These are phyloP conservation scores for Peronospora tabacina DNA, from an alignment of 352 stramenopile species.

Conservation along the genomic window DNA sequence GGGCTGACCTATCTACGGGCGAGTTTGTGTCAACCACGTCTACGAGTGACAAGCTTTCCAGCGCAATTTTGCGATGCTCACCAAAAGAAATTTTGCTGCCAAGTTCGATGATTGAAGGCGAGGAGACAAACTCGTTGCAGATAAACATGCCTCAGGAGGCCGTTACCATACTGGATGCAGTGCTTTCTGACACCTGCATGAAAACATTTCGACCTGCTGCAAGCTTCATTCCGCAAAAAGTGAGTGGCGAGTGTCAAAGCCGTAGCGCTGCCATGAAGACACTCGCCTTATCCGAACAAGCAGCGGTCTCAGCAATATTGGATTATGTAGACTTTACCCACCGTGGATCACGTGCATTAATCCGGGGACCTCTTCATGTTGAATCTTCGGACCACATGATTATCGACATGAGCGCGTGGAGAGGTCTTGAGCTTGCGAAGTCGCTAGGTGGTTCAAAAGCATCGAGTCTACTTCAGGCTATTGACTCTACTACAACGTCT, in stretches of 20 bases:
- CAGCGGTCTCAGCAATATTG: slow-evolving; percentile 44
- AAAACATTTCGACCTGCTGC: slow-evolving; percentile 43
- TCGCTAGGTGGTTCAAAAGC: slow-evolving; percentile 49
- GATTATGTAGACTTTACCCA: slow-evolving; percentile 69
- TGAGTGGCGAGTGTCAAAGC: slow-evolving; percentile 1
- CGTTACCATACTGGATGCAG: slow-evolving; percentile 28
- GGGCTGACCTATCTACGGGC: slow-evolving; percentile 68
- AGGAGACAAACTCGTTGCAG: background rate
- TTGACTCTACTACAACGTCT: slow-evolving; percentile 56
- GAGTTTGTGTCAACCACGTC: slow-evolving; percentile 65
- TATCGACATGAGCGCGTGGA: slow-evolving; percentile 69
- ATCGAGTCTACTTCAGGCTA: slow-evolving; percentile 53
- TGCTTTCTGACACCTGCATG: slow-evolving; percentile 47
- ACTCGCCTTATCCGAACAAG: slow-evolving; percentile 26
- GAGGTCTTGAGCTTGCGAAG: slow-evolving; percentile 58
- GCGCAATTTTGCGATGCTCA: slow-evolving; percentile 48
- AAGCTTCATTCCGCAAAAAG: slow-evolving; percentile 15
- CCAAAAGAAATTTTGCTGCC: slow-evolving; percentile 67
- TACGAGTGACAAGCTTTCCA: slow-evolving; percentile 48
- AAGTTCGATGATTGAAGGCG: slow-evolving; percentile 1
- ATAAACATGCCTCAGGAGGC: slow-evolving; percentile 14
- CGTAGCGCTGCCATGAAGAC: slow-evolving; percentile 7
- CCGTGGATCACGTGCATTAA: slow-evolving; percentile 25
- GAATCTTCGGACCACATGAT: slow-evolving; percentile 72
- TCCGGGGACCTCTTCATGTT: slow-evolving; percentile 43